Conservation (phyloP, 2,329 filamentous ascomycete genomes). For the Stagonosporopsis vannaccii region DNA sequence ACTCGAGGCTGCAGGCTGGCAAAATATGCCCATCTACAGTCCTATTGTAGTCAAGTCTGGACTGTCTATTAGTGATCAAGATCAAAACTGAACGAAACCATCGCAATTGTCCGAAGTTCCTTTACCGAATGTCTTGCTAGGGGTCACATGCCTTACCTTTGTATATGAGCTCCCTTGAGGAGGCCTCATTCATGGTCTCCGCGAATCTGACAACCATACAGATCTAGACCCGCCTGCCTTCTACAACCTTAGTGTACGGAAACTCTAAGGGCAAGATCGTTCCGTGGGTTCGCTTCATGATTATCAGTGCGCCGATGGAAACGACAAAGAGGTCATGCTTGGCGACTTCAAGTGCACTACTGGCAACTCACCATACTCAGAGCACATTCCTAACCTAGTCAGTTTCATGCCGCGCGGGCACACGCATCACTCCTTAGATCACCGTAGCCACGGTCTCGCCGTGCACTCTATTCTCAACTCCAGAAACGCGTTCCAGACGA, state of each 20-base stretch:
- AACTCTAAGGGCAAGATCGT: background rate
- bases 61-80: background rate
- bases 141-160: background rate
- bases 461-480: background rate
- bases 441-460: background rate
- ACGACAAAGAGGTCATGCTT: background rate
- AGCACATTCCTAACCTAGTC: background rate
- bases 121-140: background rate
- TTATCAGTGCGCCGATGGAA: background rate
- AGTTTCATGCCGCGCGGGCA: background rate
- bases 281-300: background rate
- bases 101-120: background rate
- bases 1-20: background rate
- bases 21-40: background rate
- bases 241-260: background rate
- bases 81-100: background rate
- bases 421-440: background rate
- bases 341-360: background rate
- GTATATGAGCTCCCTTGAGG: background rate
- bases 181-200: background rate
- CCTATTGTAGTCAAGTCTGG: background rate
- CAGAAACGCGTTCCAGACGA: background rate
- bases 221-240: background rate
- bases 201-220: background rate
- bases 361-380: background rate